Evolutionary conservation across 768 basidiomycete species (phyloP).

Genomic region (Tephrocybe rancida): DNA sequence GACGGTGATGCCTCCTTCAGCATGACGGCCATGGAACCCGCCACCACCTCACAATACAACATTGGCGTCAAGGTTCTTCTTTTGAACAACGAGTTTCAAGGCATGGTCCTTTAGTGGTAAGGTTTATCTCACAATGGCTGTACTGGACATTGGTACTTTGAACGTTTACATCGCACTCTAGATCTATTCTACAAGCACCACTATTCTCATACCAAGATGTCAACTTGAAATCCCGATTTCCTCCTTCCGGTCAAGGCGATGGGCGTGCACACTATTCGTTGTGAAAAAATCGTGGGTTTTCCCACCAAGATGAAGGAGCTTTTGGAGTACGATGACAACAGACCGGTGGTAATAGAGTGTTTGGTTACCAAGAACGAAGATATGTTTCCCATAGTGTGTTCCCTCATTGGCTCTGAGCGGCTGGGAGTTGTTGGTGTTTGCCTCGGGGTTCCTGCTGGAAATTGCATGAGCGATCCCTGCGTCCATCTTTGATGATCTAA

Average conservation of each 20-base stretch:
- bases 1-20: conserved; percentile 99
- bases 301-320: conserved; percentile 99
- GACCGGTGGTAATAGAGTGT: conserved; percentile 92
- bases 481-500: conserved; percentile 42
- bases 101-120: conserved; percentile 99
- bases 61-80: conserved; percentile 96
- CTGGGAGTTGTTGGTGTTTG: conserved; percentile 2
- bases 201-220: conserved; percentile 97
- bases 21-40: conserved; percentile 99
- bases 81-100: conserved; percentile 97
- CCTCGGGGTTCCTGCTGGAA: conserved; percentile 86
- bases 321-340: conserved; percentile 86
- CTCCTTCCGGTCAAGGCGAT: conserved; percentile 86
- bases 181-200: conserved; percentile 96
- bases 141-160: background rate
- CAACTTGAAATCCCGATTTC: conserved; percentile 96
- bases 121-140: conserved; percentile 51
- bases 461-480: conserved; percentile 90
- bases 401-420: background rate
- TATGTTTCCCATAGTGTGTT: conserved; percentile 85
- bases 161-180: conserved; percentile 10
- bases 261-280: conserved; percentile 92
- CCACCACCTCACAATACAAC: conserved; percentile 86
- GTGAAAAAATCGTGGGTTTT: conserved; percentile 68
- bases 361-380: conserved; percentile 82